Base-by-base conservation (phyloP, 1,284 basidiomycete genomes). In the Lentinula novae-zelandiae region DNA sequence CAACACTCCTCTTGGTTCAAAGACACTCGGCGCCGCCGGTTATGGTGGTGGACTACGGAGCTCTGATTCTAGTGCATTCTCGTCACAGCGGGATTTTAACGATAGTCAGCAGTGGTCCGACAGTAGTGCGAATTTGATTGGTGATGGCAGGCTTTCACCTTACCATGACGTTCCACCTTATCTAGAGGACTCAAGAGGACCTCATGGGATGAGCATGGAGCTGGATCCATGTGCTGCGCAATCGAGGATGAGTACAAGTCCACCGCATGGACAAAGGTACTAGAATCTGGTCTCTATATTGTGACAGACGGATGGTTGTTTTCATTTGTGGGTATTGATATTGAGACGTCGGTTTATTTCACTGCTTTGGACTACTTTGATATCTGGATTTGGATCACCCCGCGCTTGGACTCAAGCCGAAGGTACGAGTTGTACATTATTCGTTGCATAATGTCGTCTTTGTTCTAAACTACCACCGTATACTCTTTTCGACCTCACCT, bases 11-110 rank as follows among this genome's bases (percentile, higher is more conserved):
- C 17, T 17, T n/a, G 44, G 44, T 10, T 2, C 44, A 46, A n/a
- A 20, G 22, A 20, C 17, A 7, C 44, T 46, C 3, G 51, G 56
- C n/a, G 49, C 49, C 17, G 52, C 2, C 2, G 27, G 22, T 8
- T 46, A 52, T n/a, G 42, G 27, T 33, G 60, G 65, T 62, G 53
- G 62, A 54, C 3, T 72, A 61, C 69, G 76, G 54, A 69, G 67
- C 67, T 81, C 80, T 65, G 76, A 82, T 71, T 78, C 79, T 62
- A 82, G 79, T 58, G 79, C 79, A 17, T 83, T 83, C 64, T 81
- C 81, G 36, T 66, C 82, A 63, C 79, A 79, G 62, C 79, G 79
- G 70, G 75, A 74, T 67, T 78, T 77, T 65, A 83, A 83, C 66
- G 67, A 75, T 57, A 84, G 81, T 65, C 76, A 76, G 63, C 76